Base-by-base conservation (phyloP, 1,284 basidiomycete genomes). In the Rhodotorula sp. region DNA sequence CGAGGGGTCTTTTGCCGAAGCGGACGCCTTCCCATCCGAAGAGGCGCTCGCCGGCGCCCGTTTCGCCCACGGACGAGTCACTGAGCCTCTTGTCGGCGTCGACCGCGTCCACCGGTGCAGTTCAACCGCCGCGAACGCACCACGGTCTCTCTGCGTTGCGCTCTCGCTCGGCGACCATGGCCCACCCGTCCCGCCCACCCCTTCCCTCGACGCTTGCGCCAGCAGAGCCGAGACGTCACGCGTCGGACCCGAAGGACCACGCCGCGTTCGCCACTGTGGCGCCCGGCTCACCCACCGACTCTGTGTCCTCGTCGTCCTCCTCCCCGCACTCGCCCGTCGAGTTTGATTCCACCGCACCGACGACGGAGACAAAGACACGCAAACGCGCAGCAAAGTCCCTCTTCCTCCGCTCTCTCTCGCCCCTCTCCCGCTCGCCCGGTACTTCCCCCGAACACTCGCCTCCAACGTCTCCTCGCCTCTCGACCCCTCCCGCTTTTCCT, bases 381-480 rank as follows among this genome's bases (percentile, higher is more conserved):
- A 56, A 56, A 27, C 36, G 55, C 13, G 55, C 55, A 15, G 36
- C 36, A 7, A 56, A 34, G 1, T 44, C 55, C 15, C 54, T 55
- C 34, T 56, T 56, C 55, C 29, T 56, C 55, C 55, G 55, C 55
- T 56, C 55, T 9, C 55, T 56, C 4, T 56, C 55, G 36, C 55
- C 55, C 24, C 55, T 39, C 13, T 44, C 55, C 8, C 55, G 55
- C 55, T 56, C 55, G 55, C 55, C 55, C n/a, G 36, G 8, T 27
- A 56, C 55, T 8, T 34, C 55, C 7, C 55, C 55, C 36, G 55
- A 56, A 22, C 36, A 13, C 19, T 44, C 55, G 8, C 55, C 55
- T 5, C 55, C 55, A 4, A 36, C 55, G 2, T 56, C 55, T 36
- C 55, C 55, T 6, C 55, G 55, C 55, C 24, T 56, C 55, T 44